A percentile compares a stretch with the other conserved stretches of the same genome.
Evolutionary conservation across 1,139 yeast species (phyloP).

Genomic region (Blastobotrys elegans): DNA sequence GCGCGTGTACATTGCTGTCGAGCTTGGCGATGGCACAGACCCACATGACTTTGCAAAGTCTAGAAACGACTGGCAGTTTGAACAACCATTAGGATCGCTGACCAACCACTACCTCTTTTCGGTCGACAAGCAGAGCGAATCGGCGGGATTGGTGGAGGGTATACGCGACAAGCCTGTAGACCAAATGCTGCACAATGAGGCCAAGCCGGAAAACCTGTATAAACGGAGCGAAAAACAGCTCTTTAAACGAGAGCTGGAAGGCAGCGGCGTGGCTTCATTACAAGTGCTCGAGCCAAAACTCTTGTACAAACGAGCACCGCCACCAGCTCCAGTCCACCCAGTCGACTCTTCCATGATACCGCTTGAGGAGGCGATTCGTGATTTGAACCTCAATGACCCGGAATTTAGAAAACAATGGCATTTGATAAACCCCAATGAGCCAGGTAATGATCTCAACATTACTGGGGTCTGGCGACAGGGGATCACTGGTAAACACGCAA

Average conservation of each 20-base stretch:
- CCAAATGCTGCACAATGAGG: neutral
- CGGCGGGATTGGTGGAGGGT: slow-evolving; percentile 17
- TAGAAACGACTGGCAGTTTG: slow-evolving; percentile 27
- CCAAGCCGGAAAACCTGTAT: neutral
- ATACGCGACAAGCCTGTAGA: slow-evolving; percentile 17
- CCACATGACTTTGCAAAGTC: slow-evolving; percentile 16
- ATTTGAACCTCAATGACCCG: slow-evolving; percentile 72
- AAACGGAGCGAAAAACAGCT: slow-evolving; percentile 11
- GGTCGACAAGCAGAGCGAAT: slow-evolving; percentile 19
- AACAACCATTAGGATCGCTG: slow-evolving; percentile 31
- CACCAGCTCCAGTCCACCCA: slow-evolving; percentile 22
- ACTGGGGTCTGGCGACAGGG: slow-evolving; percentile 80
- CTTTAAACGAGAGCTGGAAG: slow-evolving; percentile 15
- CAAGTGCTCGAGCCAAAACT: slow-evolving; percentile 22
- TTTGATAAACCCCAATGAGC: slow-evolving; percentile 60
- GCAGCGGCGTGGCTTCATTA: slow-evolving; percentile 21
- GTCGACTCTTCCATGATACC: slow-evolving; percentile 23
- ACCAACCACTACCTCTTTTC: slow-evolving; percentile 34
- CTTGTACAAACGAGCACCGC: slow-evolving; percentile 22
- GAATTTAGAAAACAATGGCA: slow-evolving; percentile 86
- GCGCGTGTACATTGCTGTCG: slow-evolving; percentile 31
- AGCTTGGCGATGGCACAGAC: slow-evolving; percentile 21
- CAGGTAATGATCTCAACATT: slow-evolving; percentile 85
- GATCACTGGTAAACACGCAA: slow-evolving; percentile 67
- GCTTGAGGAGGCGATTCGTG: slow-evolving; percentile 34